These are phyloP conservation scores for Agarophyton chilense DNA, from an alignment of 23 red algal genomes.

Conservation along the genomic window DNA sequence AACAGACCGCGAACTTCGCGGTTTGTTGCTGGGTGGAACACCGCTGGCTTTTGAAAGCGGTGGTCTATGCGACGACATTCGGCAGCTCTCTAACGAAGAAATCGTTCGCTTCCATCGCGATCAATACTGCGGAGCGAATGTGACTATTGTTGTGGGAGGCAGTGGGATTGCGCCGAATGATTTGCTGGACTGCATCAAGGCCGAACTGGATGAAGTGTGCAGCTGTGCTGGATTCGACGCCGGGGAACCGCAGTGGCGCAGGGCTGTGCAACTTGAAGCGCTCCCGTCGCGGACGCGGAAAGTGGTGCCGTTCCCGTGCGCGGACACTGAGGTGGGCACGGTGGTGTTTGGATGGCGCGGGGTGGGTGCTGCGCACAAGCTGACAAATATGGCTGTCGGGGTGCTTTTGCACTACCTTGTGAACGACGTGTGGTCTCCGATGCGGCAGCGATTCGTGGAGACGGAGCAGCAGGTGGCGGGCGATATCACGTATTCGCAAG, in stretches of 20 bases:
- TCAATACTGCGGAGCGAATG: constrained; percentile 87
- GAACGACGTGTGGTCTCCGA: constrained; percentile 60
- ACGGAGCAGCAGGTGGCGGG: constrained; percentile 71
- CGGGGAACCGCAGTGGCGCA: constrained; percentile 51
- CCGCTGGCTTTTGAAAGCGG: constrained; percentile 72
- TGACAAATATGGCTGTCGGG: constrained; percentile 40
- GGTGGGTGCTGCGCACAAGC: background rate
- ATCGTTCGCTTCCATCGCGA: constrained; percentile 76
- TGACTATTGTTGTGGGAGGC: constrained; percentile 82
- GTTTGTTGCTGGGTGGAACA: constrained; percentile 53
- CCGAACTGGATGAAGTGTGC: constrained; percentile 38
- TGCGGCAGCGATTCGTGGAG: constrained; percentile 78
- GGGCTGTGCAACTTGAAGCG: constrained; percentile 23
- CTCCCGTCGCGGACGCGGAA: constrained; percentile 11
- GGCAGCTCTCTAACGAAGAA: constrained; percentile 74
- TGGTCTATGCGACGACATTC: constrained; percentile 73
- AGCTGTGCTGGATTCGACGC: background rate
- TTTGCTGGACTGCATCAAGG: constrained; percentile 39
- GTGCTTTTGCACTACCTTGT: constrained; percentile 67
- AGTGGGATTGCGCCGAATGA: constrained; percentile 18
- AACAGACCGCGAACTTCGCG: constrained; percentile 38
- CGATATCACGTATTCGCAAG: constrained; percentile 46
- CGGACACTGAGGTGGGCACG: constrained; percentile 50
- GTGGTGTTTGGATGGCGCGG: constrained; percentile 69
- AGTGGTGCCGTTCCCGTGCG: constrained; percentile 51